These are phyloP conservation scores for Fusarium sp. DNA, from an alignment of 2,329 filamentous ascomycete species.

Conservation along the genomic window DNA sequence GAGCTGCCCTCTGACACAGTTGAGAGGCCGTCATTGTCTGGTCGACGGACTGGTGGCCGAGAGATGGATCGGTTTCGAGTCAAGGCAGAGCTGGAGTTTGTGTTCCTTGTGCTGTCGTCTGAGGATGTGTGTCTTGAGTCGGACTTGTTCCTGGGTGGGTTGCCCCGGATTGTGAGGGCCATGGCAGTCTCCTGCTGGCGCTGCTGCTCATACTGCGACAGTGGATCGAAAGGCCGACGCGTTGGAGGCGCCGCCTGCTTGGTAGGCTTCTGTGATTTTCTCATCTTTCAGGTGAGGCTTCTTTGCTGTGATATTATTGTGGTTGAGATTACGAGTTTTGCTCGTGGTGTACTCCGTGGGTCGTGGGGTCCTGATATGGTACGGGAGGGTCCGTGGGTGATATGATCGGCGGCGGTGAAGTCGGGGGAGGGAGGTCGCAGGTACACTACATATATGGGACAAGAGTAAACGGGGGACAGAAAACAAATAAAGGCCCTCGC, in stretches of 20 bases:
- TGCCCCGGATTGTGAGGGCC: conserved; percentile 46
- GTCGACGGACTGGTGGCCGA: conserved; percentile 33
- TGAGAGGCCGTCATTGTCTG: conserved; percentile 42
- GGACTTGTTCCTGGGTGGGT: conserved; percentile 40
- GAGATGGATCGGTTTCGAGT: conserved; percentile 41
- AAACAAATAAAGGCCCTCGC: conserved; percentile 16
- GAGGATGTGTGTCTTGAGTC: conserved; percentile 33
- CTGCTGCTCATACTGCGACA: conserved; percentile 41
- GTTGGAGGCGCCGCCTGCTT: conserved; percentile 18
- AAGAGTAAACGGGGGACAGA: conserved; percentile 1
- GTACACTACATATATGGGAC: conserved; percentile 36
- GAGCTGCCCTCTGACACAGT: conserved; percentile 45
- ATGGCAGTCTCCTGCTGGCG: conserved; percentile 42
- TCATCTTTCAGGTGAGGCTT: conserved; percentile 26
- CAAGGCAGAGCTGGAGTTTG: conserved; percentile 23
- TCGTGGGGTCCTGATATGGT: conserved; percentile 11
- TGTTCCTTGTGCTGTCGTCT: conserved; percentile 36
- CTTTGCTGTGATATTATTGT: conserved; percentile 17
- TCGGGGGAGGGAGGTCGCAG: conserved; percentile 12
- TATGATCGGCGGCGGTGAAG: conserved; percentile 35
- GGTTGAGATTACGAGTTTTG: conserved; percentile 9
- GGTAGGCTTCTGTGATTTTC: conserved; percentile 37
- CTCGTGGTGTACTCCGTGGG: conserved; percentile 28
- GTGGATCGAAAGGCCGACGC: conserved; percentile 34
- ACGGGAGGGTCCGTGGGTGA: conserved; percentile 13